A percentile compares a stretch with the other conserved stretches of the same genome.
Evolutionary conservation across 768 basidiomycete species (phyloP).

Genomic region (Lactifluus subvellereus): DNA sequence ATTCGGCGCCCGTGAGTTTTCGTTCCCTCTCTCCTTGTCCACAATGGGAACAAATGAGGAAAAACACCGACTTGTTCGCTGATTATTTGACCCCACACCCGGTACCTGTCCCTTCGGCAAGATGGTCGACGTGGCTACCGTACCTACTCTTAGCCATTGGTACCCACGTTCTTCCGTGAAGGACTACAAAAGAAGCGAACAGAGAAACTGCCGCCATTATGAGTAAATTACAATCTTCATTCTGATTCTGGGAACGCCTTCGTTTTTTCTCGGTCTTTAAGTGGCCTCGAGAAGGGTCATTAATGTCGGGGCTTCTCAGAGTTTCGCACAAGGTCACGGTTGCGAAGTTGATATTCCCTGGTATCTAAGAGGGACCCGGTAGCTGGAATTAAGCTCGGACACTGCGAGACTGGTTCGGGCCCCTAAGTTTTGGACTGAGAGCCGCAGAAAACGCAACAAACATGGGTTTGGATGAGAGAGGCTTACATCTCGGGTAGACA

Average conservation of each 20-base stretch:
- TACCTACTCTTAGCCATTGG: constrained; percentile 1
- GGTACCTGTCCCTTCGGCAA: constrained; percentile 22
- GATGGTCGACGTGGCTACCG: constrained; percentile 10
- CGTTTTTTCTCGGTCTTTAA: background rate
- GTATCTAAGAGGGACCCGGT: background rate
- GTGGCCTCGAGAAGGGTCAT: too few relatives aligned
- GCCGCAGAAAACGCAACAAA: background rate
- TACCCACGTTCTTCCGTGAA: background rate
- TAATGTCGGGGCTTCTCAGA: background rate
- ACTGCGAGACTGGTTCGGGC: background rate
- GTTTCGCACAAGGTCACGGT: background rate
- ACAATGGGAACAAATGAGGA: background rate
- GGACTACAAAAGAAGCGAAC: background rate
- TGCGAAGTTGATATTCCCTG: background rate
- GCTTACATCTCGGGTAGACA: background rate
- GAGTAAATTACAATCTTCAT: too few relatives aligned
- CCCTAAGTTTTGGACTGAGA: background rate
- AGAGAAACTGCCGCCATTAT: background rate
- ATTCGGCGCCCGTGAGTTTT: constrained; percentile 40
- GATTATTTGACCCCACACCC: background rate
- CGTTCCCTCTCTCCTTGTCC: background rate
- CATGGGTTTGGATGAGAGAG: background rate
- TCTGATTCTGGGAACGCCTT: background rate
- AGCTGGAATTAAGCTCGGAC: background rate
- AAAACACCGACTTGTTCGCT: background rate